Evolutionary conservation across 1,139 yeast genomes (phyloP), one percentile per base, ranked within the genome.

Genomic region (Yamadazyma buinensis): DNA sequence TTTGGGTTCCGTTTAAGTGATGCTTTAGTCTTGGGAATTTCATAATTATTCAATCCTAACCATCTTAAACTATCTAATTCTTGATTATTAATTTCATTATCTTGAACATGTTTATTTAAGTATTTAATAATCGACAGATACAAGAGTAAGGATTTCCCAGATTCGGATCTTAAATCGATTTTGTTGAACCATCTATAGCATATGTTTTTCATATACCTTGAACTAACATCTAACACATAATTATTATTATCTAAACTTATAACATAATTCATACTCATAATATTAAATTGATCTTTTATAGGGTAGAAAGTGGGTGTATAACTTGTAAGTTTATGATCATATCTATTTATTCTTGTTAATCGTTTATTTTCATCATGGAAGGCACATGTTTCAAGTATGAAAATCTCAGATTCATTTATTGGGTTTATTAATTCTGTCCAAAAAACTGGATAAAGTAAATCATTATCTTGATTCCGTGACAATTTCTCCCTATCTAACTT

Each of bases 381-480:
- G 20, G 63, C 51, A 27, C 55, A 51, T 3, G 61, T 46, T 37
- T 65, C 72, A 3, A 65, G 24, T 0, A 62, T 43, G 11, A 61
- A 40, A 0, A 65, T 22, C 37, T 64, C 64, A 2, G 44, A 35
- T 1, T 40, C 40, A 33, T 64, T 43, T 4, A 59, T 22, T 0
- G 72, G 71, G 36, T 64, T 63, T 2, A 65, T 44, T 3, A 64
- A 34, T 41, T 65, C 72, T 8, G 68, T 62, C 72, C 72, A 65
- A 39, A 51, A 64, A 39, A 64, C 64, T 0, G 72, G 72, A 36
- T 58, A 64, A 6, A 65, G 41, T 11, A 64, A 41, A 40, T 65
- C 72, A 37, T 56, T 52, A 34, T 65, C 72, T 28, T 54, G 56
- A 30, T 59, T 64, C 5, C 49, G 36, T 7, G 39, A 37, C 1